These are phyloP conservation scores for Yamadazyma trypodendri DNA, from an alignment of 1,139 yeast genomes.

Conservation along the genomic window DNA sequence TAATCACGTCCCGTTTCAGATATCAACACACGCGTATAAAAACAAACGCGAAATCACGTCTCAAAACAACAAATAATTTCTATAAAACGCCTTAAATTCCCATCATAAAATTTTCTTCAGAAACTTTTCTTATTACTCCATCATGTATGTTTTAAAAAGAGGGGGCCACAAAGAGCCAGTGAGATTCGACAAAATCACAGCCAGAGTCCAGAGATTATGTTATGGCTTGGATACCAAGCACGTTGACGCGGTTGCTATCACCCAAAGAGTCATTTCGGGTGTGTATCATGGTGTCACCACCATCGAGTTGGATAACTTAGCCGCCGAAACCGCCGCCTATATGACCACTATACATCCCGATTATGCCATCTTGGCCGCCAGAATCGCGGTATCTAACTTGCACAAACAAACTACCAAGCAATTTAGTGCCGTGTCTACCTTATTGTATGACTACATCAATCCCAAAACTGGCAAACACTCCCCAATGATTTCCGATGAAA, in stretches of 20 bases:
- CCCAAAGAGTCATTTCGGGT: conserved; percentile 86
- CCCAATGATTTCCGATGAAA: conserved; percentile 79
- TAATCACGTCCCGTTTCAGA: conserved; percentile 1
- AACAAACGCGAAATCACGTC: conserved; percentile 2
- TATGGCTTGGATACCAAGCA: conserved; percentile 82
- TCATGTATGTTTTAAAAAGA: conserved; percentile 56
- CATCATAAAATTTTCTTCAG: conserved; percentile 2
- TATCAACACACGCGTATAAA: conserved; percentile 1
- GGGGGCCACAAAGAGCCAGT: conserved; percentile 88
- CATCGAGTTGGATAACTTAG: conserved; percentile 84
- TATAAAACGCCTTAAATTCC: conserved; percentile 2
- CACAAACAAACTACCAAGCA: conserved; percentile 92
- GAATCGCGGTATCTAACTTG: conserved; percentile 87
- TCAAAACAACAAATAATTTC: background rate
- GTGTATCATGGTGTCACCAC: conserved; percentile 97
- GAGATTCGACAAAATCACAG: conserved; percentile 65
- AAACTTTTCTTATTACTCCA: background rate
- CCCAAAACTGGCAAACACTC: conserved; percentile 70
- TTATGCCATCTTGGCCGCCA: conserved; percentile 90
- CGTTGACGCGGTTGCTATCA: conserved; percentile 85
- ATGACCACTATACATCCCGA: conserved; percentile 98
- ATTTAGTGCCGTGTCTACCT: conserved; percentile 74
- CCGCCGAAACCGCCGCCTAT: conserved; percentile 96
- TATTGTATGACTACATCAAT: conserved; percentile 66
- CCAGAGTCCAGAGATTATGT: conserved; percentile 56